A percentile compares a stretch with the other conserved stretches of the same genome.
Evolutionary conservation across 495 filamentous ascomycete genomes (phyloP).

Genomic region (Aspergillus incahuasiensis): DNA sequence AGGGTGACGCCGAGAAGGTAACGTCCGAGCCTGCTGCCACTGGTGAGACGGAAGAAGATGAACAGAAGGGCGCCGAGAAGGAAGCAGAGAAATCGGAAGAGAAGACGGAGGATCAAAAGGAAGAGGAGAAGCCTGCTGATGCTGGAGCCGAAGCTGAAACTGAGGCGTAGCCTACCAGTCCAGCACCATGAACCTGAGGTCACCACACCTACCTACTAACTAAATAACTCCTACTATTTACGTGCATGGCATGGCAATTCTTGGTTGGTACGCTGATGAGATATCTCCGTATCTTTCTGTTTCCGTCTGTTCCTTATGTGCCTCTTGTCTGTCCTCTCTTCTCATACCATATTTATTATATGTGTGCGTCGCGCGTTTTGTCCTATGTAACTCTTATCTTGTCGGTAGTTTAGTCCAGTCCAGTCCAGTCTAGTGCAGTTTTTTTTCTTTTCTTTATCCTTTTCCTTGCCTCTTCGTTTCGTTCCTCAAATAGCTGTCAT

Average conservation of each 20-base stretch:
- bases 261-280: conserved; percentile 1
- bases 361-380: not conserved
- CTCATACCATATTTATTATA: not conserved
- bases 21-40: conserved; percentile 9
- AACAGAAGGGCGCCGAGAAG: conserved; percentile 6
- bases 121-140: conserved; percentile 8
- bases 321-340: not conserved
- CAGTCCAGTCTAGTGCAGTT: not conserved
- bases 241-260: conserved; percentile 6
- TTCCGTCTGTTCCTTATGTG: not conserved
- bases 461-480: no score
- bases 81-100: conserved; percentile 9
- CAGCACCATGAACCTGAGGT: not conserved
- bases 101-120: conserved; percentile 14
- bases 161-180: conserved; percentile 3
- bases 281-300: not conserved
- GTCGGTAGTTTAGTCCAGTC: not conserved
- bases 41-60: conserved; percentile 13
- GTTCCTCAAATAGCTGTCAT: not conserved
- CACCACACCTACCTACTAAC: not conserved
- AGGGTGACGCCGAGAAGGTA: conserved; percentile 24
- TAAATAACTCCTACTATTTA: not conserved
- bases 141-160: conserved; percentile 16
- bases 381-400: not conserved
- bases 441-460: no score